These are phyloP conservation scores for Populus euphratica DNA, from an alignment of 345 rosid genomes.

Conservation along the genomic window DNA sequence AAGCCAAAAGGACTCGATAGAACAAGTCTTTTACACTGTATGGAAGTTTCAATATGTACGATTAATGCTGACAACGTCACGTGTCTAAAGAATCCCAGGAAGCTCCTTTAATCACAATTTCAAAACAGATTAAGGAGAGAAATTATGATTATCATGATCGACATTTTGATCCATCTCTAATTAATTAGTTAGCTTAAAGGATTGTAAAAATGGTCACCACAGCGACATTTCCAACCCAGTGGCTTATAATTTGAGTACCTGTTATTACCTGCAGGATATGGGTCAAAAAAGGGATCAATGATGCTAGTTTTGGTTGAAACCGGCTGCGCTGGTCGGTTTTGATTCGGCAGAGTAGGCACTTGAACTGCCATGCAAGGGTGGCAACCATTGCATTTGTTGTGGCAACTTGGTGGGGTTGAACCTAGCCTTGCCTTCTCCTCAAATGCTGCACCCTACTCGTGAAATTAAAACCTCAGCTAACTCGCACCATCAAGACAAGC, in stretches of 20 bases:
- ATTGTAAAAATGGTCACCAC: conserved; percentile 66
- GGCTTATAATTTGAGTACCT: conserved; percentile 90
- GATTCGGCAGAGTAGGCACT: conserved; percentile 54
- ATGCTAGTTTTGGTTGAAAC: conserved; percentile 10
- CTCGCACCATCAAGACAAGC: not conserved
- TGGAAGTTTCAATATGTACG: not conserved
- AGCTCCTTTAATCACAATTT: not conserved
- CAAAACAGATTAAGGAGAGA: not conserved
- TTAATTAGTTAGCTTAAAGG: conserved; percentile 31
- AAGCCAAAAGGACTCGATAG: not conserved
- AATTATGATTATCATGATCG: not conserved
- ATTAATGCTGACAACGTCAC: not conserved
- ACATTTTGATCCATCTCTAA: not conserved
- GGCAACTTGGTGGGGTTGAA: conserved; percentile 86
- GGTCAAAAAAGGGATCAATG: conserved; percentile 27
- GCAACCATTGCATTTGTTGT: conserved; percentile 76
- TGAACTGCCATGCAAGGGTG: conserved; percentile 92
- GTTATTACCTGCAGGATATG: conserved; percentile 38
- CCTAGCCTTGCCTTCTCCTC: conserved; percentile 81
- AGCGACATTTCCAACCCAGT: conserved; percentile 86
- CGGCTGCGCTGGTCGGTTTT: conserved; percentile 5
- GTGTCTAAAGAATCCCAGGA: not conserved
- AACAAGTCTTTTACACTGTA: not conserved
- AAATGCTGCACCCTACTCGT: conserved; percentile 36
- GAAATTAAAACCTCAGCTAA: not conserved